Conservation (phyloP, 768 basidiomycete genomes). For the Tephrocybe sp. region DNA sequence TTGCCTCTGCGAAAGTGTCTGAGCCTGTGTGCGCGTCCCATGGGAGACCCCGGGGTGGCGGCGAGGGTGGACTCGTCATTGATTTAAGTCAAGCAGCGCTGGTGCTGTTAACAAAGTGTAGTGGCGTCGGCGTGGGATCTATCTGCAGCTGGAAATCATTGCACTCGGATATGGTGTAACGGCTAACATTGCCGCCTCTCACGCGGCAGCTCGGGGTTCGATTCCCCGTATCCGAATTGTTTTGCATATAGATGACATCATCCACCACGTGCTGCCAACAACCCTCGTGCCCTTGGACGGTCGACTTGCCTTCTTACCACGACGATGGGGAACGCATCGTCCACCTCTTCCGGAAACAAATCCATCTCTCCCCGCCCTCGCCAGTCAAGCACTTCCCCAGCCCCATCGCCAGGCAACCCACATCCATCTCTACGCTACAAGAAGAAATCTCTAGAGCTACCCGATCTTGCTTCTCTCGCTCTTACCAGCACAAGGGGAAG, state of each 20-base stretch:
- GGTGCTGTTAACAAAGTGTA: too few relatives aligned
- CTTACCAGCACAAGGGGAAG: slow-evolving; percentile 17
- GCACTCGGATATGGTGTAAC: slow-evolving; percentile 58
- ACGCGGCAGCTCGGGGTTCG: slow-evolving; percentile 59
- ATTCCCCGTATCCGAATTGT: slow-evolving; percentile 44
- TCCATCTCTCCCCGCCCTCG: not conserved
- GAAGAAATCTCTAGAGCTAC: slow-evolving; percentile 74
- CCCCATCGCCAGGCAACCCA: slow-evolving; percentile 39
- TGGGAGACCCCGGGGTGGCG: too few relatives aligned
- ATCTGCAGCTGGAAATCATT: too few relatives aligned
- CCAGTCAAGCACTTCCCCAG: slow-evolving; percentile 26
- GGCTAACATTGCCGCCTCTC: slow-evolving; percentile 68
- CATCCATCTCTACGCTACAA: slow-evolving; percentile 64
- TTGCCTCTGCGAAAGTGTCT: too few relatives aligned
- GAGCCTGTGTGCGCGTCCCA: too few relatives aligned
- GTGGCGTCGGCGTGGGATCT: too few relatives aligned
- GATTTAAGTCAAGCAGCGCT: too few relatives aligned
- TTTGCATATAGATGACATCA: too few relatives aligned
- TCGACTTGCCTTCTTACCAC: not conserved
- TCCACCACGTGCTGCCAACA: too few relatives aligned
- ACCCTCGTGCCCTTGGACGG: too few relatives aligned
- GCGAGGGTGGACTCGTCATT: too few relatives aligned
- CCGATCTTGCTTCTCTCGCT: slow-evolving; percentile 54
- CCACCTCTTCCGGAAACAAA: not conserved
- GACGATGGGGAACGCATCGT: not conserved